Evolutionary conservation across 805 yeast genomes (phyloP).

Genomic region (Scheffersomyces amazonensis): DNA sequence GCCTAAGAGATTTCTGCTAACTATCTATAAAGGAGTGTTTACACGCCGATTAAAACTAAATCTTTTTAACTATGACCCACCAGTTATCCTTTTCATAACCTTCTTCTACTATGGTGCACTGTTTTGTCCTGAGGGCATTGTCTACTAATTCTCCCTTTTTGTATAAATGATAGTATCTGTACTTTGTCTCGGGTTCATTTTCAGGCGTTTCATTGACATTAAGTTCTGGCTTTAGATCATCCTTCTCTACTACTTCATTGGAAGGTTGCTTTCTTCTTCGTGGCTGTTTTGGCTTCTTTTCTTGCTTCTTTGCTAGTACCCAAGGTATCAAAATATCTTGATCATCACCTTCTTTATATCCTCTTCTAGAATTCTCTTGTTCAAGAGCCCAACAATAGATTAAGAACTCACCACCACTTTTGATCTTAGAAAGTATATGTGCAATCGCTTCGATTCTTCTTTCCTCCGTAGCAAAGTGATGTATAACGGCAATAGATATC

Average conservation of each 20-base stretch:
- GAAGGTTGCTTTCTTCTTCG: constrained; percentile 14
- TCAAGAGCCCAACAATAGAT: constrained; percentile 97
- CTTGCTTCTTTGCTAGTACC: constrained; percentile 63
- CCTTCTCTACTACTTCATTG: constrained; percentile 9
- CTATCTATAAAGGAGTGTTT: too few relatives aligned
- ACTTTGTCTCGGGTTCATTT: constrained; percentile 50
- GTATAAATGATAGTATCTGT: constrained; percentile 87
- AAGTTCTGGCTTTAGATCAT: too few relatives aligned
- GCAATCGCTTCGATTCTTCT: constrained; percentile 74
- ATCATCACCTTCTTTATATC: constrained; percentile 86
- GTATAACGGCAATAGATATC: constrained; percentile 91
- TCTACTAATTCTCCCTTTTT: constrained; percentile 76
- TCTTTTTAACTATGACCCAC: constrained; percentile 52
- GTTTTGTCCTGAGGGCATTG: constrained; percentile 73
- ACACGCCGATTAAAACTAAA: neutral
- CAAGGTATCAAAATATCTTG: constrained; percentile 96
- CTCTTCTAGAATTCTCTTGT: constrained; percentile 82
- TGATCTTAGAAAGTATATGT: constrained; percentile 62
- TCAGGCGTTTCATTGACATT: too few relatives aligned
- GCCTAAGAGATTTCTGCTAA: too few relatives aligned
- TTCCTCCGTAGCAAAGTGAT: constrained; percentile 85
- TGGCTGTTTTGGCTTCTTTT: constrained; percentile 20
- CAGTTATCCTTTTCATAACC: constrained; percentile 96
- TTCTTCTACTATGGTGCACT: constrained; percentile 50
- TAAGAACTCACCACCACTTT: constrained; percentile 62